Conservation (phyloP, 176 grass and related monocot species). For the Luzula sylvatica region DNA sequence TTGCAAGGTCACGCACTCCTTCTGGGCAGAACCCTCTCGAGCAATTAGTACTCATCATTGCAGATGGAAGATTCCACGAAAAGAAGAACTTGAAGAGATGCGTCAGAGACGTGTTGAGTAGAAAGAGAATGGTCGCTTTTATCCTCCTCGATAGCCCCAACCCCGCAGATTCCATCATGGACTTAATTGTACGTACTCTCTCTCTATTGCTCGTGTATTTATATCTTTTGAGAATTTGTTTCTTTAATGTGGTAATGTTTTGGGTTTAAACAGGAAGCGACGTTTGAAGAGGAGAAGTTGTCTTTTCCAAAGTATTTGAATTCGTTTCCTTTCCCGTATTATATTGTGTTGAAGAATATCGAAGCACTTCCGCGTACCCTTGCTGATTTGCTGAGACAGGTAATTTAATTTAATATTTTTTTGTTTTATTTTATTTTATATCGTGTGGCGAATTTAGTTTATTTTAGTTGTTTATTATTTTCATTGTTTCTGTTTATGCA, state of each 20-base stretch:
- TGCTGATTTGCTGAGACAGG: slow-evolving; percentile 91
- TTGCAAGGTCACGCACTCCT: slow-evolving; percentile 55
- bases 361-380: slow-evolving; percentile 81
- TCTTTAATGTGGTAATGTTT: slow-evolving; percentile 9
- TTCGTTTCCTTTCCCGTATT: slow-evolving; percentile 86
- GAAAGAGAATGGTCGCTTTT: slow-evolving; percentile 79
- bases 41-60: slow-evolving; percentile 80
- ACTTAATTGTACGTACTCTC: slow-evolving; percentile 31
- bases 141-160: slow-evolving; percentile 67
- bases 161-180: slow-evolving; percentile 82
- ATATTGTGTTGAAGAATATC: slow-evolving; percentile 67
- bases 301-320: slow-evolving; percentile 49
- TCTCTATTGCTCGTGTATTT: not conserved
- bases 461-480: not conserved
- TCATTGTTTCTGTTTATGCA: slow-evolving; percentile 26
- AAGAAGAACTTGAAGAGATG: slow-evolving; percentile 77
- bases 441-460: not conserved
- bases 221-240: not conserved
- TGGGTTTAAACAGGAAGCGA: slow-evolving; percentile 37
- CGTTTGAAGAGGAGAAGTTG: slow-evolving; percentile 30
- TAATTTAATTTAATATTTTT: slow-evolving; percentile 2
- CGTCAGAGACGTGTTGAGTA: slow-evolving; percentile 69
- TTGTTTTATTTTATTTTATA: not conserved
- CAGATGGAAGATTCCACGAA: slow-evolving; percentile 81
- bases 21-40: slow-evolving; percentile 85